Conservation (phyloP, 305 asterid genomes). For the Rubia occidens region DNA sequence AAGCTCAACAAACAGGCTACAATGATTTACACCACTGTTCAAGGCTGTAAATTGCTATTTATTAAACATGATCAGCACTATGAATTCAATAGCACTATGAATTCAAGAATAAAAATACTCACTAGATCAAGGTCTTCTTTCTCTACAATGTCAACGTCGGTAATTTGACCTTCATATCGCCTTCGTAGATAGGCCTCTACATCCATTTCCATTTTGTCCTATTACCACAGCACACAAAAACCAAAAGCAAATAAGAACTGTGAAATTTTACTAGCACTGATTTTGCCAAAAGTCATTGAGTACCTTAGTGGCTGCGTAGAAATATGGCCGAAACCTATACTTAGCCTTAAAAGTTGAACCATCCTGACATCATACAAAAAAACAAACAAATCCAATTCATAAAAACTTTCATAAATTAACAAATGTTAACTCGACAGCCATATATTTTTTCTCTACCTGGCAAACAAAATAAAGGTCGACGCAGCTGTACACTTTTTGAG, state of each 20-base stretch:
- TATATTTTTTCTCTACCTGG: conserved; percentile 40
- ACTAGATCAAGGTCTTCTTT: conserved; percentile 96
- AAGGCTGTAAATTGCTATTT: not conserved
- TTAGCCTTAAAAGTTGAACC: conserved; percentile 86
- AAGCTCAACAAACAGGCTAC: not conserved
- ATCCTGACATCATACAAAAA: conserved; percentile 45
- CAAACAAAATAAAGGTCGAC: conserved; percentile 90
- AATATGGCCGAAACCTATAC: conserved; percentile 85
- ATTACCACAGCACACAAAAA: conserved; percentile 19
- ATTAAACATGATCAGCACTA: not conserved
- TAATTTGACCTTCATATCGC: conserved; percentile 84
- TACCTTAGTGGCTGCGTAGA: conserved; percentile 92
- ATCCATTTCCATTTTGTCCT: conserved; percentile 92
- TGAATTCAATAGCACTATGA: not conserved
- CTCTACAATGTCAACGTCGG: conserved; percentile 68
- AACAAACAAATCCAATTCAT: not conserved
- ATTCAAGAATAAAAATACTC: conserved; percentile 14
- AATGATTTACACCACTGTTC: not conserved
- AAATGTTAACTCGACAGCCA: not conserved
- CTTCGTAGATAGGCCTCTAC: conserved; percentile 91
- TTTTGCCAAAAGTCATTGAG: conserved; percentile 7
- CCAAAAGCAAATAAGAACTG: conserved; percentile 5
- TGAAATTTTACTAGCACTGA: not conserved
- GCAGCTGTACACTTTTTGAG: conserved; percentile 74
- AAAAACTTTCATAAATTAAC: not conserved